phyloP scores from a whole-genome alignment of 116 monocot species.

The Trichopus zeylanicus region DNA sequence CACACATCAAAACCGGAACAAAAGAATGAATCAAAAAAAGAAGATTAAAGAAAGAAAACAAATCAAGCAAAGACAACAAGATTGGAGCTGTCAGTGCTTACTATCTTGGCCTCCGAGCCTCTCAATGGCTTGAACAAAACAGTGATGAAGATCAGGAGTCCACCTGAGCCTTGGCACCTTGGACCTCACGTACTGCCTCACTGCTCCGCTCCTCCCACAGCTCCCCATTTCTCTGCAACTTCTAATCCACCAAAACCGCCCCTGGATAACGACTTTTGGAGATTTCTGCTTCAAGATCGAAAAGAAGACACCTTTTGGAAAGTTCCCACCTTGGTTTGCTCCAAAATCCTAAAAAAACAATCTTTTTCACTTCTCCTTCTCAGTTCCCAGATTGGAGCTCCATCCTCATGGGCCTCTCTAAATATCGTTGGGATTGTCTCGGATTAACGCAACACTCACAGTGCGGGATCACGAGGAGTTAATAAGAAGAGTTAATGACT shows the following conservation, averaged over 20 bases:
- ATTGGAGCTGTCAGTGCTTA: slow-evolving; percentile 26
- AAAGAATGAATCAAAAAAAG: not conserved
- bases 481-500: slow-evolving; percentile 2
- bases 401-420: slow-evolving; percentile 13
- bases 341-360: too few relatives aligned
- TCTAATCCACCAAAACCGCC: not conserved
- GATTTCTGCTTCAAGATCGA: too few relatives aligned
- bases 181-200: slow-evolving; percentile 93
- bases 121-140: slow-evolving; percentile 86
- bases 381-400: not conserved
- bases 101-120: slow-evolving; percentile 95
- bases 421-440: slow-evolving; percentile 40
- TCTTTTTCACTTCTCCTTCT: not conserved
- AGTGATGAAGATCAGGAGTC: slow-evolving; percentile 92
- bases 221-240: slow-evolving; percentile 35
- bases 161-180: slow-evolving; percentile 90
- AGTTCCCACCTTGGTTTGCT: too few relatives aligned
- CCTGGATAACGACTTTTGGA: too few relatives aligned
- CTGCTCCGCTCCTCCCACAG: slow-evolving; percentile 64
- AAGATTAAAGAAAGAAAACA: not conserved
- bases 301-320: too few relatives aligned
- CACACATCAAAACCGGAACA: not conserved
- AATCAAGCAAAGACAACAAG: not conserved
- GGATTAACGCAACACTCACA: slow-evolving; percentile 30
- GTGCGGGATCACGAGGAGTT: slow-evolving; percentile 14